phyloP scores from a whole-genome alignment of 2,329 filamentous ascomycete genomes.

The Cytospora mali region DNA sequence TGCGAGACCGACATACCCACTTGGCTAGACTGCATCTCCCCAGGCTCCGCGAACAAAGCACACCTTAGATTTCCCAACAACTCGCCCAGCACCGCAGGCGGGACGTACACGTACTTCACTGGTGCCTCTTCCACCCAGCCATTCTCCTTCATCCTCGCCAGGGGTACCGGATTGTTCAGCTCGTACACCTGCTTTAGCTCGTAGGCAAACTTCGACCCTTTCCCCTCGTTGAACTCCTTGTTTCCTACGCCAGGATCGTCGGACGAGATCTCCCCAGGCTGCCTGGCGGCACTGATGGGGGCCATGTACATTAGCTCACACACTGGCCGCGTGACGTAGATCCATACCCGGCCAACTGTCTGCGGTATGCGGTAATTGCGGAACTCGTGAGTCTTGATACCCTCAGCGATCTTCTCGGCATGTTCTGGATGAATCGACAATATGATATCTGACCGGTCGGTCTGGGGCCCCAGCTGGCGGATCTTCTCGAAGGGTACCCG shows the following conservation, averaged over 20 bases:
- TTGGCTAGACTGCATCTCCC: constrained; percentile 30
- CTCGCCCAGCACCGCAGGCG: constrained; percentile 59
- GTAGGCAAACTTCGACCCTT: constrained; percentile 50
- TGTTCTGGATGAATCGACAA: constrained; percentile 52
- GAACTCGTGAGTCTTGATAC: constrained; percentile 57
- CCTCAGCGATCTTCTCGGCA: constrained; percentile 51
- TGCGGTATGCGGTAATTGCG: constrained; percentile 58
- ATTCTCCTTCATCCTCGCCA: constrained; percentile 54
- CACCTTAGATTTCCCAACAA: constrained; percentile 60
- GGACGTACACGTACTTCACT: constrained; percentile 56
- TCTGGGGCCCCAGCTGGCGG: constrained; percentile 50
- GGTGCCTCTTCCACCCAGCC: constrained; percentile 57
- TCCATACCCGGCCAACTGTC: constrained; percentile 63
- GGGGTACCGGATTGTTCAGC: constrained; percentile 60
- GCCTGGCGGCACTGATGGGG: constrained; percentile 49
- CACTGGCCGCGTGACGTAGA: constrained; percentile 54
- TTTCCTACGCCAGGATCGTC: constrained; percentile 51
- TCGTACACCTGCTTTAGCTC: constrained; percentile 61
- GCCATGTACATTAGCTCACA: constrained; percentile 63
- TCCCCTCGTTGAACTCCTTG: constrained; percentile 51
- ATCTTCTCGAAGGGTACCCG: constrained; percentile 54
- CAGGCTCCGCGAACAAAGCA: constrained; percentile 47
- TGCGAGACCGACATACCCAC: constrained; percentile 49
- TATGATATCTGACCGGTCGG: constrained; percentile 56
- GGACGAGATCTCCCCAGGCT: constrained; percentile 50